A percentile compares a stretch with the other conserved stretches of the same genome.
phyloP scores from a whole-genome alignment of 306 rosid genomes.

The Cucurbita pepo region DNA sequence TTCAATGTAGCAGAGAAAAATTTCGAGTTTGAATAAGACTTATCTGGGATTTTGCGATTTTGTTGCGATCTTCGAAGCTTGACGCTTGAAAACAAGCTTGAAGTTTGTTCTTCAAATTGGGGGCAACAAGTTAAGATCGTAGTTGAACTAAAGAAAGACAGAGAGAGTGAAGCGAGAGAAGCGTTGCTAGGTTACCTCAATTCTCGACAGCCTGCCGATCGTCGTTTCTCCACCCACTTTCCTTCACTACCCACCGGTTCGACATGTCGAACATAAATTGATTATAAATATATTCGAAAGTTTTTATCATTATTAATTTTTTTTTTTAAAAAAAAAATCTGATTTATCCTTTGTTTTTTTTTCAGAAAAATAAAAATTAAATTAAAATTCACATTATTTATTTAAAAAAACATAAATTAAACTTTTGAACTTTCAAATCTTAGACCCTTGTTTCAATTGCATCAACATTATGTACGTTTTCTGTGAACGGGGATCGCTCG shows the following conservation, averaged over 20 bases:
- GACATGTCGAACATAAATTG: not conserved
- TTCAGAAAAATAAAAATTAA: no score
- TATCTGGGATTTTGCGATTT: not conserved
- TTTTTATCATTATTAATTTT: no score
- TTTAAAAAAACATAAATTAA: no score
- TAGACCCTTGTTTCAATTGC: no score
- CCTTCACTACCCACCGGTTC: not conserved
- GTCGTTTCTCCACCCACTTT: not conserved
- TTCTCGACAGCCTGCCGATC: not conserved
- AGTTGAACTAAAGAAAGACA: not conserved
- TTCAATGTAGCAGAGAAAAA: not conserved
- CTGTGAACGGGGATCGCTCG: no score
- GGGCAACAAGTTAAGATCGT: not conserved
- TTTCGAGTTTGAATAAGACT: not conserved
- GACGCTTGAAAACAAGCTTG: not conserved
- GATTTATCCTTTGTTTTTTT: not conserved
- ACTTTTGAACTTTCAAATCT: no score
- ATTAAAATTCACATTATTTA: no score
- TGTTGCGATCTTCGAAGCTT: not conserved
- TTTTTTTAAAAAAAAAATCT: no score
- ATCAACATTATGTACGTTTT: no score
- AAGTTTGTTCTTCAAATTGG: not conserved
- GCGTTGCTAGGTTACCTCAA: not conserved
- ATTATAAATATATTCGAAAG: not conserved
- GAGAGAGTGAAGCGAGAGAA: not conserved